Percentiles rank a stretch among this genome's conserved stretches.
Conservation (phyloP, 2,329 filamentous ascomycete genomes). For the Cryphonectria nitschkei region DNA sequence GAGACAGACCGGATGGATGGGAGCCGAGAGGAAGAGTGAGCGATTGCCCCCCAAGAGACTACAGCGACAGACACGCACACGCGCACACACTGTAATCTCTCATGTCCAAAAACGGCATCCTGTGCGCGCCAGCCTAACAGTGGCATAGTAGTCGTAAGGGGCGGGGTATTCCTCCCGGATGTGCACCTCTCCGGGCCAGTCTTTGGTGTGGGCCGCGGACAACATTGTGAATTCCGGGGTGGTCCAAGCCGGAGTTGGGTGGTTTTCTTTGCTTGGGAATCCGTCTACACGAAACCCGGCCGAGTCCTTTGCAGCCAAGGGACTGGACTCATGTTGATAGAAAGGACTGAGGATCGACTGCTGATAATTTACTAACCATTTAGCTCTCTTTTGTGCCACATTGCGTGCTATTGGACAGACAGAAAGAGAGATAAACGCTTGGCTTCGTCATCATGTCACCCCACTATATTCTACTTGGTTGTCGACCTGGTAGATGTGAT, state of each 20-base stretch:
- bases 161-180: constrained; percentile 11
- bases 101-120: background rate
- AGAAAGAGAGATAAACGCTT: no score
- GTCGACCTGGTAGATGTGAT: background rate
- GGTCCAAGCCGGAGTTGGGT: background rate
- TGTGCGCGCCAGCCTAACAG: background rate
- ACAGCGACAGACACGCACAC: background rate
- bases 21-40: background rate
- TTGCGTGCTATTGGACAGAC: background rate
- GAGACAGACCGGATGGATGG: background rate
- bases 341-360: no score
- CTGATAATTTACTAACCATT: no score
- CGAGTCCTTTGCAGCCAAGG: no score
- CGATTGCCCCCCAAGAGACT: background rate
- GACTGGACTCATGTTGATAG: no score
- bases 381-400: no score
- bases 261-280: background rate
- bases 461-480: background rate
- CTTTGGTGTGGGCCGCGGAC: constrained; percentile 19
- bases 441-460: background rate
- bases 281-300: background rate
- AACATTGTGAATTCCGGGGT: background rate
- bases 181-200: constrained; percentile 14
- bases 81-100: background rate
- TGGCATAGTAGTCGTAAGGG: background rate